phyloP scores from a whole-genome alignment of 306 rosid species.

The Inga oerstediana region DNA sequence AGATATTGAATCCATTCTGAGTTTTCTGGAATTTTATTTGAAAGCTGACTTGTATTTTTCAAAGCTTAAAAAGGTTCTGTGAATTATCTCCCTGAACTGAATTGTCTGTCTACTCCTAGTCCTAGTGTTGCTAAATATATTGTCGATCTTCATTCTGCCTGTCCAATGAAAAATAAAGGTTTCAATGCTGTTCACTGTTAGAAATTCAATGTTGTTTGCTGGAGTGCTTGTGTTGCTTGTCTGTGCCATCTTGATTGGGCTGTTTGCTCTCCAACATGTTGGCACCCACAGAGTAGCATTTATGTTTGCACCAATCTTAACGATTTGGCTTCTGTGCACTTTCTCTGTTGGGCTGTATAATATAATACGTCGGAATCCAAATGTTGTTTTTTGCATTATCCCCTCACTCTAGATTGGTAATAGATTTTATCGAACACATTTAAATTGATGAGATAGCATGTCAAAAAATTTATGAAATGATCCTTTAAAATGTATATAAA shows the following conservation, averaged over 20 bases:
- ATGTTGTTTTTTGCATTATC: conserved; percentile 47
- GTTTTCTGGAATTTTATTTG: too few species aligned
- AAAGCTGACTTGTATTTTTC: too few species aligned
- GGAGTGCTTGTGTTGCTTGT: conserved; percentile 68
- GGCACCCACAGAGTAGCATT: conserved; percentile 79
- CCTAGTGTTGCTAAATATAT: neutral
- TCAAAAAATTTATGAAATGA: too few species aligned
- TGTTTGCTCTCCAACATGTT: conserved; percentile 78
- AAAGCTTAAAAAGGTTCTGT: too few species aligned
- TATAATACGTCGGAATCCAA: conserved; percentile 58
- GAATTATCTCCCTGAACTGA: too few species aligned
- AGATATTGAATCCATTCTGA: too few species aligned
- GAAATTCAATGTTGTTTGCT: conserved; percentile 34
- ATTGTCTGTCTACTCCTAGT: too few species aligned
- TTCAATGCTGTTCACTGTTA: conserved; percentile 8
- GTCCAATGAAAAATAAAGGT: neutral
- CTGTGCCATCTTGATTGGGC: conserved; percentile 68
- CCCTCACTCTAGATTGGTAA: conserved; percentile 32
- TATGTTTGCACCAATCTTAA: conserved; percentile 55
- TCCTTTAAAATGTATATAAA: too few species aligned
- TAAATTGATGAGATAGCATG: too few species aligned
- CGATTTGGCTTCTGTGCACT: conserved; percentile 69
- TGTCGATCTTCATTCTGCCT: conserved; percentile 2
- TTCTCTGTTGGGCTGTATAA: conserved; percentile 67
- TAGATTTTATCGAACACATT: too few species aligned